A percentile compares a stretch with the other conserved stretches of the same genome.
phyloP scores from a whole-genome alignment of 805 yeast genomes.

The Jamesozyma rosinii region DNA sequence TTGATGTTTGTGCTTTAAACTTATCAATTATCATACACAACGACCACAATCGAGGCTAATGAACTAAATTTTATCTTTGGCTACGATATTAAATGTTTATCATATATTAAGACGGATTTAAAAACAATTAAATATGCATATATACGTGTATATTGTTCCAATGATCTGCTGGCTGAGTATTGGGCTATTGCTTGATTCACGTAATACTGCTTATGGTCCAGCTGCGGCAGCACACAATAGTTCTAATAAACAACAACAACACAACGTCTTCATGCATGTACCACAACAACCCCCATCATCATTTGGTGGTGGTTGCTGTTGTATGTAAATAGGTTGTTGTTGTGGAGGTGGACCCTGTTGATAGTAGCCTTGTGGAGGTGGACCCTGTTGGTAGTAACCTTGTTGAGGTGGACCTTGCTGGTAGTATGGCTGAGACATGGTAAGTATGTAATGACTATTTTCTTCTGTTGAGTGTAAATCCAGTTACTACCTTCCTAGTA shows the following conservation, averaged over 20 bases:
- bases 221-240: slow-evolving; percentile 12
- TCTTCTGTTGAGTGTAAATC: background rate
- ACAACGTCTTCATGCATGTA: slow-evolving; percentile 23
- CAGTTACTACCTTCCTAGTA: no score
- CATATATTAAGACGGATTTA: background rate
- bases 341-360: slow-evolving; percentile 17
- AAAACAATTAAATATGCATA: background rate
- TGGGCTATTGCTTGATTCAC: no score
- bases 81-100: no score
- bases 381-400: slow-evolving; percentile 16
- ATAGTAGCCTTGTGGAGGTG: slow-evolving; percentile 14
- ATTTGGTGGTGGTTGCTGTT: slow-evolving; percentile 23
- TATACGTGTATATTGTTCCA: no score
- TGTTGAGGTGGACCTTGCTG: slow-evolving; percentile 12
- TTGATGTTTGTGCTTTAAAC: no score
- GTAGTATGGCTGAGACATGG: slow-evolving; percentile 6
- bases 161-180: no score
- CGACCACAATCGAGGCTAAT: no score
- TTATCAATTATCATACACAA: no score
- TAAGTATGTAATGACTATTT: background rate
- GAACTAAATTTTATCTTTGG: no score
- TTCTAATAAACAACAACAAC: slow-evolving; percentile 29
- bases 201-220: no score
- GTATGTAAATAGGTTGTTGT: slow-evolving; percentile 24
- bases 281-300: slow-evolving; percentile 23